Conservation (phyloP, 257 asterid species). For the Solanum piurae region DNA sequence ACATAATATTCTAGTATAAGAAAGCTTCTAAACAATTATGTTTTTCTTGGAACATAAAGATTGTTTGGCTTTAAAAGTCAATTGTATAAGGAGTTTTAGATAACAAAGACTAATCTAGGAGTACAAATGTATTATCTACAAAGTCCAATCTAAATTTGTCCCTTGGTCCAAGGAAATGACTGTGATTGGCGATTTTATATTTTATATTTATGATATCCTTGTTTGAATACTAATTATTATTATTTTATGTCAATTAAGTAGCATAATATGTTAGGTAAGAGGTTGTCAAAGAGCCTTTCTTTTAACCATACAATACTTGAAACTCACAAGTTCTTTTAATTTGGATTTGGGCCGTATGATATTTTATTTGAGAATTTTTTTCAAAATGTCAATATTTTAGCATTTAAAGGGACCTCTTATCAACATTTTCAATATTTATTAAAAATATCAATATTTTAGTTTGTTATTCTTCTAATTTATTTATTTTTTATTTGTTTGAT, state of each 20-base stretch:
- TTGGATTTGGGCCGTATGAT: neutral
- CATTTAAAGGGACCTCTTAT: no score
- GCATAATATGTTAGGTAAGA: neutral
- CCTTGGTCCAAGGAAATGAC: neutral
- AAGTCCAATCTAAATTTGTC: neutral
- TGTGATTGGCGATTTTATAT: neutral
- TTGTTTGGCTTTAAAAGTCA: neutral
- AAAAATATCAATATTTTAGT: no score
- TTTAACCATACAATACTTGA: neutral
- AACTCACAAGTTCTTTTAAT: neutral
- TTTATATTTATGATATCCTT: neutral
- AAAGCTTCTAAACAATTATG: neutral
- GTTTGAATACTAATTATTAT: no score
- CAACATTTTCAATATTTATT: no score
- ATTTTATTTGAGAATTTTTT: no score
- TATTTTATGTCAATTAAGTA: neutral
- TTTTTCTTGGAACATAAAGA: neutral
- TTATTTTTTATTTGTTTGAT: no score
- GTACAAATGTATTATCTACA: neutral
- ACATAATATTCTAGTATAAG: neutral
- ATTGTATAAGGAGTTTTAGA: neutral
- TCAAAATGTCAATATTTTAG: no score
- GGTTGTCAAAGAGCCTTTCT: neutral
- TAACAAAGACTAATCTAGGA: neutral
- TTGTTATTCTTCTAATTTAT: no score